A percentile compares a stretch with the other conserved stretches of the same genome.
phyloP scores from a whole-genome alignment of 2,329 filamentous ascomycete species.

The Sordariomycetes sp. region DNA sequence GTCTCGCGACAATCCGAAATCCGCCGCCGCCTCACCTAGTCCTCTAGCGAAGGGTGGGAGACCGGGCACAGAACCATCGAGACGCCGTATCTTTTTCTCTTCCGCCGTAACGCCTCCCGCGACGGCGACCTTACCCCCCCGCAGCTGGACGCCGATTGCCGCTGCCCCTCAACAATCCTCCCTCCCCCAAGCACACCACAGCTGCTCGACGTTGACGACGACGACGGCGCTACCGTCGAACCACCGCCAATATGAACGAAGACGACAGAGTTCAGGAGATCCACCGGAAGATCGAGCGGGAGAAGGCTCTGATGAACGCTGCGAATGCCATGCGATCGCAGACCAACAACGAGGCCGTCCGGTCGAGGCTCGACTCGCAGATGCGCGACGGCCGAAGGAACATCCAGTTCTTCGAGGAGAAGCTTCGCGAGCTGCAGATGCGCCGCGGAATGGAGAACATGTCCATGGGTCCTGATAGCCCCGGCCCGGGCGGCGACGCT shows the following conservation, averaged over 20 bases:
- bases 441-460: constrained; percentile 59
- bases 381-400: constrained; percentile 90
- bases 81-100: neutral
- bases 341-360: constrained; percentile 84
- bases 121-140: neutral
- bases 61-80: neutral
- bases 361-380: constrained; percentile 81
- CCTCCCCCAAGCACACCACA: neutral
- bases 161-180: neutral
- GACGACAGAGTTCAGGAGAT: constrained; percentile 63
- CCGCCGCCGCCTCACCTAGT: neutral
- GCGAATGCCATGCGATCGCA: constrained; percentile 92
- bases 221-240: neutral
- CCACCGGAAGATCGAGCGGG: constrained; percentile 93
- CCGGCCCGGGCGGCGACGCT: constrained; percentile 31
- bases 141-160: neutral
- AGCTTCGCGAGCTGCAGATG: constrained; percentile 76
- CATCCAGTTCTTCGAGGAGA: constrained; percentile 90
- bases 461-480: constrained; percentile 38
- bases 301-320: constrained; percentile 88
- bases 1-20: neutral
- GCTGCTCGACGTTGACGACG: neutral
- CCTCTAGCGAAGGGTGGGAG: neutral
- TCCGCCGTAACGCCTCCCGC: neutral
- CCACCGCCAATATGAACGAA: constrained; percentile 43